Evolutionary conservation across 495 filamentous ascomycete genomes (phyloP).

Genomic region (Aspergillus sclerotiicarbonarius): DNA sequence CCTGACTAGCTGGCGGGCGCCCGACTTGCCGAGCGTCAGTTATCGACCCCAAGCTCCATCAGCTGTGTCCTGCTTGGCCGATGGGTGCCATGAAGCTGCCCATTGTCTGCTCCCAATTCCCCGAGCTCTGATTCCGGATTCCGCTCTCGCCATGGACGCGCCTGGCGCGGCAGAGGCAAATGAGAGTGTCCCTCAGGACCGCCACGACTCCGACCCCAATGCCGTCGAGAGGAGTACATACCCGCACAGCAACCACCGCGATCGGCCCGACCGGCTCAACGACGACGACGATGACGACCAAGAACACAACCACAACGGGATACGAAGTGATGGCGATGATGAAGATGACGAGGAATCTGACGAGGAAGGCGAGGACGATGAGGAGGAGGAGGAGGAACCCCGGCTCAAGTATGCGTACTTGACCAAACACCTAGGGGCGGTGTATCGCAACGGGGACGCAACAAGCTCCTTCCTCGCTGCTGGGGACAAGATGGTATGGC

Average conservation of each 20-base stretch:
- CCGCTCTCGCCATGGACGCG: slow-evolving; percentile 45
- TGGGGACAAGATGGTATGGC: slow-evolving; percentile 90
- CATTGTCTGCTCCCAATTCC: slow-evolving; percentile 5
- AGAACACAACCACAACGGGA: slow-evolving; percentile 14
- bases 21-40: slow-evolving; percentile 4
- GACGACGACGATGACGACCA: slow-evolving; percentile 22
- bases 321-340: slow-evolving; percentile 16
- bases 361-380: slow-evolving; percentile 69
- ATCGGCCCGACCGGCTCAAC: slow-evolving; percentile 18
- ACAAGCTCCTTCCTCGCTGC: slow-evolving; percentile 86
- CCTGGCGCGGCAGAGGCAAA: slow-evolving; percentile 39
- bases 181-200: slow-evolving; percentile 22
- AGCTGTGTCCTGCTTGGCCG: slow-evolving; percentile 15
- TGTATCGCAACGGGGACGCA: slow-evolving; percentile 93
- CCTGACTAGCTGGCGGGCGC: slow-evolving; percentile 10
- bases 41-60: slow-evolving; percentile 10
- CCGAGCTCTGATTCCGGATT: slow-evolving; percentile 29
- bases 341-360: slow-evolving; percentile 32
- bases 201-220: slow-evolving; percentile 2
- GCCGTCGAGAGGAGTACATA: background rate
- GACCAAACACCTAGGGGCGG: slow-evolving; percentile 70
- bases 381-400: slow-evolving; percentile 93
- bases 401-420: slow-evolving; percentile 86
- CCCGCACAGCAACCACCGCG: slow-evolving; percentile 14
- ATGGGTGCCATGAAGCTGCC: slow-evolving; percentile 17